Evolutionary conservation across 306 rosid species (phyloP).

Genomic region (Sechiopsis laciniata): DNA sequence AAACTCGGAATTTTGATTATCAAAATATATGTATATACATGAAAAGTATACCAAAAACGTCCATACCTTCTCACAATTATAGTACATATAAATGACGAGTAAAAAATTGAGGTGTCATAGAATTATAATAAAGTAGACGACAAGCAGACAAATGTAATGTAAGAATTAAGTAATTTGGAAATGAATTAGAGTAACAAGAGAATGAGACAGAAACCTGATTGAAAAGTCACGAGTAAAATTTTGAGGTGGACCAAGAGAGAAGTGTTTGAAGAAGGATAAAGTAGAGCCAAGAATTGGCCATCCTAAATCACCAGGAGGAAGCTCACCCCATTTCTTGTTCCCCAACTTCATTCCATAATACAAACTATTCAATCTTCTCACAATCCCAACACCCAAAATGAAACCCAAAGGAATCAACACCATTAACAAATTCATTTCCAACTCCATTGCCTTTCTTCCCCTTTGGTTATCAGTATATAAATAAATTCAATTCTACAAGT

Average conservation of each 20-base stretch:
- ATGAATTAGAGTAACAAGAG: too few species aligned
- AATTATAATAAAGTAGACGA: too few species aligned
- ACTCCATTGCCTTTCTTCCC: not conserved
- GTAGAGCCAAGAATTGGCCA: constrained; percentile 27
- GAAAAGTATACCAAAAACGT: too few species aligned
- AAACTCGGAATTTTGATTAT: too few species aligned
- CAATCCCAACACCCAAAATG: not conserved
- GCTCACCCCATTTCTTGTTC: not conserved
- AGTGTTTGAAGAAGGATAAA: not conserved
- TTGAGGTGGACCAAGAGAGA: not conserved
- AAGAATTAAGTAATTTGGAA: too few species aligned
- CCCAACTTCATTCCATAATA: constrained; percentile 22
- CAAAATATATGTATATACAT: too few species aligned
- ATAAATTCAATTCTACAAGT: too few species aligned
- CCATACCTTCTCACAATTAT: too few species aligned
- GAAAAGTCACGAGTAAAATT: not conserved
- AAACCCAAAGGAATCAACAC: not conserved
- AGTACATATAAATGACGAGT: too few species aligned
- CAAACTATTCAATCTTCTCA: constrained; percentile 24
- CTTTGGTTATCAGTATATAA: too few species aligned
- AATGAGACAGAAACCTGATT: not conserved
- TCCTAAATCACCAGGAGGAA: constrained; percentile 26
- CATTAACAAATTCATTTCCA: not conserved
- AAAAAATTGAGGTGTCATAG: too few species aligned
- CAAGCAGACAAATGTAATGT: too few species aligned